Conservation (phyloP, 148 eudicot species). For the Fagopyrum tataricum region DNA sequence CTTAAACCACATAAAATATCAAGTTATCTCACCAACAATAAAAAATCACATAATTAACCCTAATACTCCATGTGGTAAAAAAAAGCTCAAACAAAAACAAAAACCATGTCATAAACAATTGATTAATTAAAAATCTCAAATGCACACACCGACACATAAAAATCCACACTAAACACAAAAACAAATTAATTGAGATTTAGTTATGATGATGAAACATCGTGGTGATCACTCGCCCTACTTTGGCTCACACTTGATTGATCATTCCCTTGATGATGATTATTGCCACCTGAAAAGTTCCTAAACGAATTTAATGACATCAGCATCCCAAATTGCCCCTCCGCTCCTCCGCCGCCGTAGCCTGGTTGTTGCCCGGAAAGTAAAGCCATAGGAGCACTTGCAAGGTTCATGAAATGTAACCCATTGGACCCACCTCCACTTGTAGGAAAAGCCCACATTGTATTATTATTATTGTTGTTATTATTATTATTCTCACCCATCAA, state of each 20-base stretch:
- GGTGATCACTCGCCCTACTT: slow-evolving; percentile 12
- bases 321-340: slow-evolving; percentile 23
- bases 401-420: slow-evolving; percentile 31
- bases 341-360: slow-evolving; percentile 17
- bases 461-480: slow-evolving; percentile 4
- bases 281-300: slow-evolving; percentile 9
- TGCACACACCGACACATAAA: slow-evolving; percentile 7
- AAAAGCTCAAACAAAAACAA: background rate
- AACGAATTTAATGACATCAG: slow-evolving; percentile 4
- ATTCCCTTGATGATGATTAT: slow-evolving; percentile 18
- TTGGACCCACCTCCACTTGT: slow-evolving; percentile 14
- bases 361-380: slow-evolving; percentile 20
- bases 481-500: slow-evolving; percentile 1
- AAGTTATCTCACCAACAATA: background rate
- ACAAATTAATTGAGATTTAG: background rate
- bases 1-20: background rate
- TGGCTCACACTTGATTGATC: slow-evolving; percentile 21
- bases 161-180: slow-evolving; percentile 10
- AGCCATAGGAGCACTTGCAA: slow-evolving; percentile 18
- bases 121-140: background rate
- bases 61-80: background rate
- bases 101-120: background rate
- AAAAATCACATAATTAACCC: background rate
- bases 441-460: slow-evolving; percentile 31
- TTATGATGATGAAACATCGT: slow-evolving; percentile 6